Percentiles rank a stretch among this genome's conserved stretches.
phyloP scores from a whole-genome alignment of 352 stramenopile genomes.

The Aphanomyces euteiches region DNA sequence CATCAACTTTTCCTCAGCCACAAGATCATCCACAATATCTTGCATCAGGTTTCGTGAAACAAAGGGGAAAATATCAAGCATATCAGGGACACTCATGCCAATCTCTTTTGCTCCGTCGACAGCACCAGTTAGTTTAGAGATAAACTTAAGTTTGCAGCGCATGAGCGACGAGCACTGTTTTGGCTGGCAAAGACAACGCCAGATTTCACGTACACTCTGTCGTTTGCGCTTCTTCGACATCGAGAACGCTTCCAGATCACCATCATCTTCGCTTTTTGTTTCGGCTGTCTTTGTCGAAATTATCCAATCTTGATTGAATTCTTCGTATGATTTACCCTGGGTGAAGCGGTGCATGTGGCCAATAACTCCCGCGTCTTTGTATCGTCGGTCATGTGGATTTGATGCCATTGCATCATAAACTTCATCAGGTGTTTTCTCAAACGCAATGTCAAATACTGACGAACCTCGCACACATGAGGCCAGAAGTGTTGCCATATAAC shows the following conservation, averaged over 20 bases:
- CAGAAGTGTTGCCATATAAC: conserved; percentile 14
- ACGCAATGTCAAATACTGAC: not conserved
- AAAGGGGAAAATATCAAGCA: not conserved
- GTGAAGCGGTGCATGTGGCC: conserved; percentile 23
- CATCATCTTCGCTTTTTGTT: conserved; percentile 31
- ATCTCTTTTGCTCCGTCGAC: not conserved
- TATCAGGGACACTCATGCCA: not conserved
- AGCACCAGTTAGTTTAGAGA: not conserved
- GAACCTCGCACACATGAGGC: not conserved
- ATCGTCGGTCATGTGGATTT: not conserved
- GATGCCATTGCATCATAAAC: not conserved
- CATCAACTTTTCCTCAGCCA: conserved; percentile 43
- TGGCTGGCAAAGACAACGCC: not conserved
- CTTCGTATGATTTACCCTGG: conserved; percentile 3
- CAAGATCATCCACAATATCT: conserved; percentile 38
- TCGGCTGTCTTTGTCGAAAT: not conserved
- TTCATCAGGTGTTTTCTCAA: not conserved
- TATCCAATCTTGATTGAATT: conserved; percentile 9
- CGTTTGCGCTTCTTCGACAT: conserved; percentile 1
- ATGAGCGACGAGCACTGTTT: conserved; percentile 2
- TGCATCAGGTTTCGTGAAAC: conserved; percentile 32
- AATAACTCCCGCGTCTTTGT: conserved; percentile 7
- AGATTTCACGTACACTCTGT: conserved; percentile 17
- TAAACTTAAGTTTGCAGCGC: not conserved
- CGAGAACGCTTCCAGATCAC: conserved; percentile 14